A percentile compares a stretch with the other conserved stretches of the same genome.
These are phyloP conservation scores for Paracorniculantispora psalliotae DNA, from an alignment of 2,329 filamentous ascomycete species.

Conservation along the genomic window DNA sequence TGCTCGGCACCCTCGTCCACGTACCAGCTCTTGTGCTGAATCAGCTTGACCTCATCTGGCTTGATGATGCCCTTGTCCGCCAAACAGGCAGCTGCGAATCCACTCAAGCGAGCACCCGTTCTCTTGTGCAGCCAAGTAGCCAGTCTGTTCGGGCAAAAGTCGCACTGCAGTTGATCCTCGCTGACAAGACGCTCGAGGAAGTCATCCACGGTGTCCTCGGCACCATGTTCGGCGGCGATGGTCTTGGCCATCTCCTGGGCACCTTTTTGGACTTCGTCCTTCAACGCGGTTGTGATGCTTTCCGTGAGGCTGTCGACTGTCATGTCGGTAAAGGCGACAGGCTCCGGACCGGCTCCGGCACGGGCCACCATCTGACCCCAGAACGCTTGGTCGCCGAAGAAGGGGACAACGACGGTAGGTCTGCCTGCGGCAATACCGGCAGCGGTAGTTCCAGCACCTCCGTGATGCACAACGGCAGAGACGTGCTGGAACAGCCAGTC, in stretches of 20 bases:
- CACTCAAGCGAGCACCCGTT: constrained; percentile 54
- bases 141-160: constrained; percentile 49
- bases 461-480: constrained; percentile 79
- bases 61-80: constrained; percentile 50
- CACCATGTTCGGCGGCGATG: constrained; percentile 49
- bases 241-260: constrained; percentile 55
- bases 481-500: constrained; percentile 85
- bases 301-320: constrained; percentile 56
- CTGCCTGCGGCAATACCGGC: constrained; percentile 74
- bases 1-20: constrained; percentile 61
- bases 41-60: constrained; percentile 53
- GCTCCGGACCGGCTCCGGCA: constrained; percentile 66
- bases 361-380: constrained; percentile 73
- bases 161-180: constrained; percentile 51
- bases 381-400: constrained; percentile 82
- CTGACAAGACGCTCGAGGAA: constrained; percentile 50
- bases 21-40: constrained; percentile 48
- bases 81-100: constrained; percentile 56
- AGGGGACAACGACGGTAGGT: constrained; percentile 78
- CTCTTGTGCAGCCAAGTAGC: constrained; percentile 60
- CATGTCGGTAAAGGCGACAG: constrained; percentile 64
- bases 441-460: constrained; percentile 82
- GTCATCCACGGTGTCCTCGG: constrained; percentile 44
- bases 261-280: constrained; percentile 38
- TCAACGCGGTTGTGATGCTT: constrained; percentile 48